Evolutionary conservation across 1,139 yeast genomes (phyloP), one percentile per base, ranked within the genome.

Genomic region (Magnusiomyces fungicola): DNA sequence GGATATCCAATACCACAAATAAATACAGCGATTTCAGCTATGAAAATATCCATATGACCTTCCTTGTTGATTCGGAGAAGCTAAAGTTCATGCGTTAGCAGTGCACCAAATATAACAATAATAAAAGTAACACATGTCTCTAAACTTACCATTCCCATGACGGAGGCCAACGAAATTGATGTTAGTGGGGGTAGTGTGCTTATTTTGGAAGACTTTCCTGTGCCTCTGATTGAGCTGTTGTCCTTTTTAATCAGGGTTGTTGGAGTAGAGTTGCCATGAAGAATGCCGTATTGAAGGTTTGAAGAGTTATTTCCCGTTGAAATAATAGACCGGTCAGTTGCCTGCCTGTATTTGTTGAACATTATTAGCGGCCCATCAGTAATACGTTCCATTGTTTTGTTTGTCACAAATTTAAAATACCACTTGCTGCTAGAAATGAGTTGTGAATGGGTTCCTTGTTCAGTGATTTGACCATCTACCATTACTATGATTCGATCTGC

Each of bases 401-500:
- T 68, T 25, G 65, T 68, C 1, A 70, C 73, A 22, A 70, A 61
- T 10, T 56, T 57, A 19, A 52, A 52, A 52, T 71, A 71, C 33
- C 59, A 59, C 18, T 72, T 71, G 19, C 59, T 51, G 45, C 42
- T 43, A 1, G 53, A 58, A 18, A 73, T 40, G 39, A 75, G 61
- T 30, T 68, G 68, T 7, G 59, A 52, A 56, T 69, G 78, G 4
- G 66, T 63, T 1, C 79, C 76, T 54, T 65, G 65, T 54, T 71
- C 76, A n/a, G 69, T 58, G 48, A 72, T 68, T 29, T 56, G 58
- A 16, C 75, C 75, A 49, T 60, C 60, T 30, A 65, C 57, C 73
- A 71, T 70, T 38, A 71, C 75, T 14, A 71, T 71, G 51, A 71
- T 70, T 50, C 66, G 63, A 56, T 71, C 69, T 10, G 75, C 75